Evolutionary conservation across 306 rosid genomes (phyloP).

Genomic region (Gastrolobium bilobum): DNA sequence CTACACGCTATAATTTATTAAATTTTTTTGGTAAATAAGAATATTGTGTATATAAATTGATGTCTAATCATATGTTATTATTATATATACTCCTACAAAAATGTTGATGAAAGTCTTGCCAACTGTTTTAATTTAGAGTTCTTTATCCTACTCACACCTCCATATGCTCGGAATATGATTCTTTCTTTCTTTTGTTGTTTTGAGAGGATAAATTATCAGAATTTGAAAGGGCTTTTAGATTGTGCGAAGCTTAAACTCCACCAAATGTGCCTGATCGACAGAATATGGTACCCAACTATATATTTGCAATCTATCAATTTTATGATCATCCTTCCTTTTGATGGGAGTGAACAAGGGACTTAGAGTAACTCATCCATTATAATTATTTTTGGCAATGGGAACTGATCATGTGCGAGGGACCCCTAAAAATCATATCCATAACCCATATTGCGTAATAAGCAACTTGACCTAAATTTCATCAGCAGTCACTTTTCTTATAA

Average conservation of each 20-base stretch:
- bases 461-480: not conserved
- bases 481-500: not conserved
- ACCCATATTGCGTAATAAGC: not conserved
- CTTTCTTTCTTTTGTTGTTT: slow-evolving; percentile 22
- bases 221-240: not conserved
- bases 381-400: not conserved
- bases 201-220: slow-evolving; percentile 25
- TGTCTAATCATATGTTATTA: not conserved
- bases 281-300: slow-evolving; percentile 30
- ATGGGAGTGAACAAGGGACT: not conserved
- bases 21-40: not conserved
- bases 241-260: slow-evolving; percentile 43
- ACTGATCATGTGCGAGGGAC: not conserved
- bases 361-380: not conserved
- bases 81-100: not conserved
- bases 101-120: not conserved
- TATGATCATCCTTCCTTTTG: not conserved
- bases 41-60: not conserved
- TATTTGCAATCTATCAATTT: not conserved
- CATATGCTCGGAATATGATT: slow-evolving; percentile 43
- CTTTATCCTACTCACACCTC: not conserved
- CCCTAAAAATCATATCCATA: not conserved
- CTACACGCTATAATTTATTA: too few relatives aligned
- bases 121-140: not conserved
- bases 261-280: slow-evolving; percentile 15